Percentiles rank a stretch among this genome's conserved stretches.
These are phyloP conservation scores for Bassia scoparia DNA, from an alignment of 148 eudicot genomes.

Conservation along the genomic window DNA sequence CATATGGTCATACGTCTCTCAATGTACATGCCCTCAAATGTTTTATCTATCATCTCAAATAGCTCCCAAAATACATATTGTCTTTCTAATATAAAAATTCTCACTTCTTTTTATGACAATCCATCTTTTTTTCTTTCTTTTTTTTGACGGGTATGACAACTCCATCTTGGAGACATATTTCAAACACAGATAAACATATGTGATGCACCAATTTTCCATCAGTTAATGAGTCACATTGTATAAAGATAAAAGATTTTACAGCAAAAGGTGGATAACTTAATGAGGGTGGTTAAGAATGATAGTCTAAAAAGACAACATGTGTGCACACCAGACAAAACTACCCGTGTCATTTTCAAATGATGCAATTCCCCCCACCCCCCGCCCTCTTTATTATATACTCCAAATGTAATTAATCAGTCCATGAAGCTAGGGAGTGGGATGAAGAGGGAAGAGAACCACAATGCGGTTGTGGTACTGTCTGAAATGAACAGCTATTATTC, in stretches of 20 bases:
- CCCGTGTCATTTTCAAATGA: too few species aligned
- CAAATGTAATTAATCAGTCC: not conserved
- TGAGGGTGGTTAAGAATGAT: not conserved
- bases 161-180: not conserved
- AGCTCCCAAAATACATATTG: not conserved
- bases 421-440: not conserved
- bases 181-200: not conserved
- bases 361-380: too few species aligned
- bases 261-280: not conserved
- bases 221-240: not conserved
- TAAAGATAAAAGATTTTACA: not conserved
- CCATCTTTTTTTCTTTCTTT: too few species aligned
- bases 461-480: conserved; percentile 95
- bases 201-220: not conserved
- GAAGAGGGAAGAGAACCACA: conserved; percentile 42
- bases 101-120: not conserved
- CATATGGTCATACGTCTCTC: not conserved
- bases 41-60: not conserved
- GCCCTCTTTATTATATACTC: not conserved
- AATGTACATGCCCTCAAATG: not conserved
- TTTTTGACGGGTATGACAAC: not conserved
- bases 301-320: not conserved
- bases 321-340: too few species aligned
- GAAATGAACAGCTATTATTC: conserved; percentile 85
- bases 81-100: not conserved